Evolutionary conservation across 108 stramenopile genomes (phyloP).

Genomic region (Conticribra weissflogii): DNA sequence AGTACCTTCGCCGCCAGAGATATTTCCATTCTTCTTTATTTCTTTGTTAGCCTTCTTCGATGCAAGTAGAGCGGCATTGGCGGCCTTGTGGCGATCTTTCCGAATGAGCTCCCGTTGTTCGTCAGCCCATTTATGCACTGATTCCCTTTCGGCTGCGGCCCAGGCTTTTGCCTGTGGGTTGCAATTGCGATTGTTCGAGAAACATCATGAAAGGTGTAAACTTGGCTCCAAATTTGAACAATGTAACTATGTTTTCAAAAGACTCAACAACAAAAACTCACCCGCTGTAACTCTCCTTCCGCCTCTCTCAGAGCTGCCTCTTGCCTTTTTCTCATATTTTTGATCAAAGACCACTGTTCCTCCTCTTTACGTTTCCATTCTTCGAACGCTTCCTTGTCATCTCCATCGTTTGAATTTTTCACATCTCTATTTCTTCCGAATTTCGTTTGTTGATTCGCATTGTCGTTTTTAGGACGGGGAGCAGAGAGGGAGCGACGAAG

Average conservation of each 20-base stretch:
- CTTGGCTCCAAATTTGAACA: too few species aligned
- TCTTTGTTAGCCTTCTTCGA: constrained; percentile 32
- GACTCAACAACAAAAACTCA: too few species aligned
- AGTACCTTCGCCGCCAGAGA: constrained; percentile 24
- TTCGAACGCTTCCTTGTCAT: constrained; percentile 30
- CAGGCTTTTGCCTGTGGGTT: constrained; percentile 46
- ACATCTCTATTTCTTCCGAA: too few species aligned
- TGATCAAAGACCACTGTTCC: constrained; percentile 50
- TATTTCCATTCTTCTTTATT: neutral
- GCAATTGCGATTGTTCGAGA: neutral
- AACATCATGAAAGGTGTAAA: too few species aligned
- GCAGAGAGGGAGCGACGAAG: constrained; percentile 6
- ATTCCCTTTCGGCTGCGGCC: constrained; percentile 49
- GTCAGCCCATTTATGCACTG: constrained; percentile 46
- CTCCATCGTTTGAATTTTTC: constrained; percentile 1
- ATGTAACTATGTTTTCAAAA: too few species aligned
- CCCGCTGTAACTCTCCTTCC: constrained; percentile 49
- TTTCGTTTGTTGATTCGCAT: constrained; percentile 15
- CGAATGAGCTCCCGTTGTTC: constrained; percentile 47
- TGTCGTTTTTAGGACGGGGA: constrained; percentile 8
- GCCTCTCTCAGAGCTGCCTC: constrained; percentile 52
- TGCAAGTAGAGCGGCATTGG: constrained; percentile 53
- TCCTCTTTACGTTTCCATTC: constrained; percentile 49
- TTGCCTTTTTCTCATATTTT: constrained; percentile 52
- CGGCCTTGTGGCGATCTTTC: constrained; percentile 53